Evolutionary conservation across 2,329 filamentous ascomycete species (phyloP).

Genomic region (Apiospora arundinis): DNA sequence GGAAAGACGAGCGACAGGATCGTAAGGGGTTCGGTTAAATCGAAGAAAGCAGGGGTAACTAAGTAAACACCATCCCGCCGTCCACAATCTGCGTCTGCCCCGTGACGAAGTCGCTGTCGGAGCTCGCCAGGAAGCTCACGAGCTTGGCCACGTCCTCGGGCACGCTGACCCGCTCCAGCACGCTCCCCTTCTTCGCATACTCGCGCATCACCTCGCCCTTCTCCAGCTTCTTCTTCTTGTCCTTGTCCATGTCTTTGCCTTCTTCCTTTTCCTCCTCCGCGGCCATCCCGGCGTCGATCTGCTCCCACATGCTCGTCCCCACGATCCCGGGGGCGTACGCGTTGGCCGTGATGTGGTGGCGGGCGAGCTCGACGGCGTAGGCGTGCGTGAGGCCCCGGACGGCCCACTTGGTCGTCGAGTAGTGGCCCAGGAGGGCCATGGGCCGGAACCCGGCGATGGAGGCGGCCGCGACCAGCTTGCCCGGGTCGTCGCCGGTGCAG

Average conservation of each 20-base stretch:
- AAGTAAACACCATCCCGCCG: constrained; percentile 60
- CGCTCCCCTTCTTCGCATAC: constrained; percentile 1
- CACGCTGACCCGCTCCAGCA: constrained; percentile 60
- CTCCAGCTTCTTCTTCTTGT: constrained; percentile 54
- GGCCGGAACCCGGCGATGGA: constrained; percentile 67
- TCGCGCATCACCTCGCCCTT: constrained; percentile 3
- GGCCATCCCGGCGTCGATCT: constrained; percentile 66
- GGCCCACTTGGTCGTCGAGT: constrained; percentile 70
- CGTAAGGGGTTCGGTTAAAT: no score
- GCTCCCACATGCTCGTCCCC: constrained; percentile 71
- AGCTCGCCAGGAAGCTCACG: constrained; percentile 66
- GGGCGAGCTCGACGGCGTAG: constrained; percentile 70
- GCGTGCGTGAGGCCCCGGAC: constrained; percentile 70
- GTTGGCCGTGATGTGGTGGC: constrained; percentile 70
- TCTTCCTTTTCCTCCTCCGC: constrained; percentile 52
- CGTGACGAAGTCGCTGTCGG: constrained; percentile 68
- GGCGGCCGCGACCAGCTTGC: constrained; percentile 59
- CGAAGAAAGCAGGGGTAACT: background rate
- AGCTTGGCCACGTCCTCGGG: constrained; percentile 68
- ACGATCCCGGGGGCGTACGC: constrained; percentile 73
- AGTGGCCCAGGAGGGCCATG: constrained; percentile 64
- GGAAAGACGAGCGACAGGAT: no score
- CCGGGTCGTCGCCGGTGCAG: constrained; percentile 39
- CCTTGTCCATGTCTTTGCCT: constrained; percentile 59
- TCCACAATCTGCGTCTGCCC: constrained; percentile 70